Base-by-base conservation (phyloP, 768 basidiomycete species). In the Coprinopsis sp. region DNA sequence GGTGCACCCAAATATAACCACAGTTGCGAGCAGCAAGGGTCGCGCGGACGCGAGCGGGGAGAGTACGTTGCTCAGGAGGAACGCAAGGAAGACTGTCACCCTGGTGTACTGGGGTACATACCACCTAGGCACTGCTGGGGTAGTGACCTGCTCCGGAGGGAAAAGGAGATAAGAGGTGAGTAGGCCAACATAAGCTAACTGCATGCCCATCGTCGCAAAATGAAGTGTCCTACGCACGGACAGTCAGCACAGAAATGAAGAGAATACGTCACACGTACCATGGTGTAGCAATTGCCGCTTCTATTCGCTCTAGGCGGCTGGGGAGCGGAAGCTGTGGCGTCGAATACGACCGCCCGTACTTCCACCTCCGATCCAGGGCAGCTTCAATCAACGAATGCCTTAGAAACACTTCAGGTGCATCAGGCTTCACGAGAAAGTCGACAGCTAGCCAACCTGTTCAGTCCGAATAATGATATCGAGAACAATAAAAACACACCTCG, bases 1-100 rank as follows among this genome's bases (percentile, higher is more conserved):
- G 6, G 77, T 69, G n/a, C 78, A 48, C 33, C 56, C 59, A 12
- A 63, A 56, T 1, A 73, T 30, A 52, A 79, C 76, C 8, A 76
- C 59, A 1, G 69, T 43, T 2, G 72, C 55, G 5, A 69, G 64
- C 7, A 78, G 56, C 13, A 67, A 42, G 36, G 65, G 67, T 1
- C 73, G 72, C 1, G 63, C 39, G 24, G 62, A 60, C 4, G 56
- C 55, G 6, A 14, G 33, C 12, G 28, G 10, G 25, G 42, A 49
- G 6, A 44, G 7, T 19, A 21, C 19, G 25, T 29, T 33, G 8
- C 41, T 14, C 3, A 38, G 3, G 11, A 34, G 14, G 41, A 49
- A 38, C n/a, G 38, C 21, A 27, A 49, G 24, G 24, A 49, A 30
- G 6, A 16, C 41, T 1, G 30, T 12, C 3, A 14, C 14, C n/a